phyloP scores from a whole-genome alignment of 768 basidiomycete genomes.

The Mycena galopus region DNA sequence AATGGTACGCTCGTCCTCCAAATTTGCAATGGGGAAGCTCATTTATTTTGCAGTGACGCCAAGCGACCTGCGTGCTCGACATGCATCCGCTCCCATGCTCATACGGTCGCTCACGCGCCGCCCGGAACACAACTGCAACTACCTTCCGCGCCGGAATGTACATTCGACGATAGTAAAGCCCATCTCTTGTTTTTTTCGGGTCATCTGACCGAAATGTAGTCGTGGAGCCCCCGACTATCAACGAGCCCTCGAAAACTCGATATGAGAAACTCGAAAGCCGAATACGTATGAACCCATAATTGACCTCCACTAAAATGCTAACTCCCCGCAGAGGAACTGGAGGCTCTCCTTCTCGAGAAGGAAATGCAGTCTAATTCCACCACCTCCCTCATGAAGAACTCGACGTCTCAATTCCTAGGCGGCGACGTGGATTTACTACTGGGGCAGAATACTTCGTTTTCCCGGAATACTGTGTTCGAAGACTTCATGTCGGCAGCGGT shows the following conservation, averaged over 20 bases:
- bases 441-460: conserved; percentile 8
- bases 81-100: conserved; percentile 80
- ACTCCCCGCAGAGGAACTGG: conserved; percentile 69
- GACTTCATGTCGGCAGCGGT: conserved; percentile 23
- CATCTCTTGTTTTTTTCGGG: conserved; percentile 31
- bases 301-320: background rate
- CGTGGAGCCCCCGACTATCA: conserved; percentile 5
- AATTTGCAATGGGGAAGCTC: background rate
- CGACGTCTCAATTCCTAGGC: conserved; percentile 11
- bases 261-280: conserved; percentile 76
- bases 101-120: conserved; percentile 72
- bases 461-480: conserved; percentile 19
- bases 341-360: conserved; percentile 73
- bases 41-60: conserved; percentile 66
- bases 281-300: conserved; percentile 62
- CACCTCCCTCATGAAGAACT: conserved; percentile 22
- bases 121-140: conserved; percentile 60
- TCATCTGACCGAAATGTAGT: background rate
- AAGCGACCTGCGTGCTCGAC: conserved; percentile 79
- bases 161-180: conserved; percentile 75
- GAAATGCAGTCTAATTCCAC: conserved; percentile 45
- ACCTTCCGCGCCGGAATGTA: conserved; percentile 75
- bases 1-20: conserved; percentile 64
- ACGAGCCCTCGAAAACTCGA: conserved; percentile 69
- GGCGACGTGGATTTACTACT: conserved; percentile 22